Evolutionary conservation across 2,329 filamentous ascomycete species (phyloP), one percentile per base, ranked within the genome.

Genomic region (Fusarium graminum): DNA sequence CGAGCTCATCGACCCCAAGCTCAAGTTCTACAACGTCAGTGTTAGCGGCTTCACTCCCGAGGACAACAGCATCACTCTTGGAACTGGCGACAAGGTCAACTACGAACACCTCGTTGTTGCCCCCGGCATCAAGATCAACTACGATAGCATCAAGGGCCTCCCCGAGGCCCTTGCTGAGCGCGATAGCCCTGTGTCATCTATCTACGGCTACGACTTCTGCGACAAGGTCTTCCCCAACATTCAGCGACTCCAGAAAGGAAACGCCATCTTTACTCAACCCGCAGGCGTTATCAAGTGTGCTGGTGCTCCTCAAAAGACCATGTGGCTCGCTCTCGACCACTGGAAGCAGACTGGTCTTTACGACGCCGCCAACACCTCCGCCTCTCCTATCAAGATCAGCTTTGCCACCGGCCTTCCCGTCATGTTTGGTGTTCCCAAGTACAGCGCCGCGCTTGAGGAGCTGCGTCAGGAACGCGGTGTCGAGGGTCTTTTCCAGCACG

Each of bases 41-140:
- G 86, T 90, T 3, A 72, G 74, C 29, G 72, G 74, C 0, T 85
- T 91, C 52, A 62, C 79, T 0, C 88, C 88, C 0, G 82, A 86
- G 29, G 76, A 87, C 22, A 90, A 89, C 74, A 74, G 74, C 3
- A 75, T 90, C 50, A 85, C 82, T 0, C 81, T 90, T 2, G 77
- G 72, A 52, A 84, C 84, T 61, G 87, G 87, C 53, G 81, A 85
- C 68, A 82, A 79, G 70, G 67, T 91, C 43, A 80, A 74, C 72
- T 91, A 91, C 67, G 86, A 90, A 60, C 87, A 90, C 7, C 81
- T 91, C 2, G 81, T 91, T 32, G 87, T 91, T 1, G 87, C 77
- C 0, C 88, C 88, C 0, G 86, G 86, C 7, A 82, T 88, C 69
- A 77, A 75, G 16, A 77, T 87, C 71, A 78, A 86, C 74, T 83